Conservation (phyloP, 257 asterid genomes). For the Hygrophila difformis region DNA sequence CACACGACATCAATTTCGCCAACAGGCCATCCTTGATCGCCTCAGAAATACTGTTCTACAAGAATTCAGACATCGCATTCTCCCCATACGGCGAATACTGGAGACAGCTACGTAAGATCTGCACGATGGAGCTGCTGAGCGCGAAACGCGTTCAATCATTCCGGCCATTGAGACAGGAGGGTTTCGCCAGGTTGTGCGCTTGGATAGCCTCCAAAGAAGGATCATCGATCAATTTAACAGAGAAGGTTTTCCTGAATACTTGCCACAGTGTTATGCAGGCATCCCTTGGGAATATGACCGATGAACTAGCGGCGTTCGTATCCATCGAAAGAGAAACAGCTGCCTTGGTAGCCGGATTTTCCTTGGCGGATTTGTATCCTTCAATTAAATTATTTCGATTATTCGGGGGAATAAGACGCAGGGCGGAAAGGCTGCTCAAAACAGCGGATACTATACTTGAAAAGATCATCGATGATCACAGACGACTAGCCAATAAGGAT, state of each 20-base stretch:
- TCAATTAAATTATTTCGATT: neutral
- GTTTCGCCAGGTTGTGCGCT: neutral
- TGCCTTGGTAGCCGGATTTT: neutral
- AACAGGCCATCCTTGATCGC: neutral
- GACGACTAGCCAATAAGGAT: neutral
- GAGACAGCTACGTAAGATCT: neutral
- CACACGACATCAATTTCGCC: neutral
- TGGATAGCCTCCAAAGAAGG: neutral
- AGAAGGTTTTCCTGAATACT: neutral
- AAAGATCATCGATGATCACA: neutral
- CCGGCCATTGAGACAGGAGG: neutral
- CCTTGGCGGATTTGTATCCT: neutral
- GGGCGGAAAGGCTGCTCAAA: neutral
- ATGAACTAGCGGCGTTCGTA: neutral
- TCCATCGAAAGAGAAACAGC: neutral
- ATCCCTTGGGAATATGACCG: neutral
- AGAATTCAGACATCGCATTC: neutral
- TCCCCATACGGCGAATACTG: conserved; percentile 3
- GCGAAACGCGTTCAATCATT: neutral
- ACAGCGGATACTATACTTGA: neutral
- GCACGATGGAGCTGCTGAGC: neutral
- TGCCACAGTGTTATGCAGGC: neutral
- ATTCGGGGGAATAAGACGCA: neutral
- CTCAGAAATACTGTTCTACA: neutral
- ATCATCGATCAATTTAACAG: neutral